Percentiles rank a stretch among this genome's conserved stretches.
These are phyloP conservation scores for Tolypocladium inflatum DNA, from an alignment of 2,329 filamentous ascomycete genomes.

Conservation along the genomic window DNA sequence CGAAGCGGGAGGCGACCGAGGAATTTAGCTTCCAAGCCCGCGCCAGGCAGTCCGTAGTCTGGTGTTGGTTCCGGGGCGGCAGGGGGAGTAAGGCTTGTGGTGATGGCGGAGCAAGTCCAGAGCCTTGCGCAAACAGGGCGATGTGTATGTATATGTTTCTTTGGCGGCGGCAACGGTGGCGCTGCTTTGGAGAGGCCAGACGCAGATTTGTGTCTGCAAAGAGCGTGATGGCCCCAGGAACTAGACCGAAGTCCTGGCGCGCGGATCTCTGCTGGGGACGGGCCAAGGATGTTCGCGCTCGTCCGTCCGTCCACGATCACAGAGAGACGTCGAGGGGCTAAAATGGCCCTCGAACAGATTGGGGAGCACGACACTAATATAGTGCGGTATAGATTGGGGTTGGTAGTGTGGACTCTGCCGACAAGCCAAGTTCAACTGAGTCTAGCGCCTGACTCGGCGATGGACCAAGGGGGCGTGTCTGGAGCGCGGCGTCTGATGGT, in stretches of 20 bases:
- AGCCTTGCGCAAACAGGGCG: conserved; percentile 21
- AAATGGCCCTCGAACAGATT: conserved; percentile 19
- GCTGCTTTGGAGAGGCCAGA: conserved; percentile 1
- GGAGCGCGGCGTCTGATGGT: neutral
- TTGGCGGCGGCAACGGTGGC: conserved; percentile 22
- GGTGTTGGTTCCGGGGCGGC: conserved; percentile 13
- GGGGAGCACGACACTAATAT: conserved; percentile 30
- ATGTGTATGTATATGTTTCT: conserved; percentile 20
- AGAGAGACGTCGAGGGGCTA: conserved; percentile 13
- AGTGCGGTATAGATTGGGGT: conserved; percentile 24
- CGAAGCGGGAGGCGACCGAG: conserved; percentile 15
- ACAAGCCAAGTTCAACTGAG: conserved; percentile 23
- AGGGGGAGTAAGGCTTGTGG: conserved; percentile 14
- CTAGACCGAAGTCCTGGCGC: conserved; percentile 7
- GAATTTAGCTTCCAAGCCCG: conserved; percentile 20
- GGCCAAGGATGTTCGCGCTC: conserved; percentile 13
- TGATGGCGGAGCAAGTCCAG: conserved; percentile 5
- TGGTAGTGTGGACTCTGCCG: conserved; percentile 21
- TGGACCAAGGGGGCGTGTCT: conserved; percentile 11
- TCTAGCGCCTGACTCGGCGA: conserved; percentile 23
- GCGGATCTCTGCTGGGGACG: conserved; percentile 11
- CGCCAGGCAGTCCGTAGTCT: conserved; percentile 16
- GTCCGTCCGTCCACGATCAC: conserved; percentile 10
- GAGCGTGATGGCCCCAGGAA: conserved; percentile 5
- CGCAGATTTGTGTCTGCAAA: conserved; percentile 3